Base-by-base conservation (phyloP, 1,284 basidiomycete genomes). In the Golubevia sp. region DNA sequence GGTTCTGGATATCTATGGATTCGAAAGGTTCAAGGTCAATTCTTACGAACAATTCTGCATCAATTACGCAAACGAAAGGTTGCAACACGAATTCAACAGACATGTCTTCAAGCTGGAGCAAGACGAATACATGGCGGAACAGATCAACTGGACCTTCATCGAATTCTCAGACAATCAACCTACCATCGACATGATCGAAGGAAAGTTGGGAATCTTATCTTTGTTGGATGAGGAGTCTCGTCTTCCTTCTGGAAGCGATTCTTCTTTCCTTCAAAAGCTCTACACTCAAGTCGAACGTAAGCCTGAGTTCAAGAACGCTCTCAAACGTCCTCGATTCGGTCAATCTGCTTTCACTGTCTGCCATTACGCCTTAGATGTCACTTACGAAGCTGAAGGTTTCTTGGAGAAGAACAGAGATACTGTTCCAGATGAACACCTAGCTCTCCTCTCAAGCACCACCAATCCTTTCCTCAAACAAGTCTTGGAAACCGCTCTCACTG, bases 31-130 rank as follows among this genome's bases (percentile, higher is more conserved):
- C 70, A 79, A 83, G 67, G 67, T 71, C 61, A 83, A 83, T 67
- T 80, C 77, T 38, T 83, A 76, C 70, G 80, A 83, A 68, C 80
- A 83, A 61, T 83, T 83, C 70, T 83, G 80, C 70, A 83, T 83
- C 76, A 83, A 83, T 69, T 83, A 82, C 56, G 80, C 80, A 50
- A 83, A 83, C 66, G 80, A 82, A 68, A 76, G 80, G 24, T 71
- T 83, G 50, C 79, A 83, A 70, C 79, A 82, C 63, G 80, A 83
- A 65, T 83, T 83, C 73, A 83, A 83, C 67, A 70, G 71, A 27
- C 80, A 83, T 62, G 80, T 83, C 55, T 83, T 83, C 68, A 82
- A 82, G 70, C 73, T 83, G 24, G 80, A 83, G 67, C 80, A 83
- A 66, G 80, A 82, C 52, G 80, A 83, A 63, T 83, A 83, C 61